Evolutionary conservation across 257 asterid genomes (phyloP).

Genomic region (Penstemon newberryi): DNA sequence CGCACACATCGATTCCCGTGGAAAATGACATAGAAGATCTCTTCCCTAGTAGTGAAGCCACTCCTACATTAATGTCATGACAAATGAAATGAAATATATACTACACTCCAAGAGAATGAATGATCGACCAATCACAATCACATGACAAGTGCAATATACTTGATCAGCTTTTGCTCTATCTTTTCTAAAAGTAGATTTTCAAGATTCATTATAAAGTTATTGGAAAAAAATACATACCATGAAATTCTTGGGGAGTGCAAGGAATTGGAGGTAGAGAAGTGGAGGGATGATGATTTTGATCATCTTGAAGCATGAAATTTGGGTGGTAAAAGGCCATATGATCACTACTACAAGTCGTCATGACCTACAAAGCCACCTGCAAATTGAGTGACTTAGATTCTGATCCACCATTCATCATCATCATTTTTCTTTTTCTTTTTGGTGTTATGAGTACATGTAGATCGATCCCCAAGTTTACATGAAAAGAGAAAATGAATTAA

Average conservation of each 20-base stretch:
- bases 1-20: slow-evolving; percentile 30
- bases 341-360: slow-evolving; percentile 46
- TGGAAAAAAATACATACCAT: slow-evolving; percentile 32
- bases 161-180: slow-evolving; percentile 1
- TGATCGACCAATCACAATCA: no score
- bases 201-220: slow-evolving; percentile 25
- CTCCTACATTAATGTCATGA: slow-evolving; percentile 21
- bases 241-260: slow-evolving; percentile 51
- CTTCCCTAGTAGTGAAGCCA: slow-evolving; percentile 43
- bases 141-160: no score
- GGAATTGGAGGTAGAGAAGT: slow-evolving; percentile 45
- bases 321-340: slow-evolving; percentile 77
- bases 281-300: slow-evolving; percentile 37
- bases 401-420: slow-evolving; percentile 33
- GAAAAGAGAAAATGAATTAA: slow-evolving; percentile 15
- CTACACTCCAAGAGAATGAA: no score
- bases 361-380: slow-evolving; percentile 37
- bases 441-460: background rate
- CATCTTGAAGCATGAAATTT: slow-evolving; percentile 74
- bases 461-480: slow-evolving; percentile 22
- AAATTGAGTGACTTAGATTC: slow-evolving; percentile 26
- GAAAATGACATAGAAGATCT: slow-evolving; percentile 45
- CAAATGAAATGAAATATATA: no score
- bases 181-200: slow-evolving; percentile 22
- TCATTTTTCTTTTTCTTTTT: background rate